Evolutionary conservation across 495 filamentous ascomycete species (phyloP), one percentile per base, ranked within the genome.

Genomic region (Penicillium desertorum): DNA sequence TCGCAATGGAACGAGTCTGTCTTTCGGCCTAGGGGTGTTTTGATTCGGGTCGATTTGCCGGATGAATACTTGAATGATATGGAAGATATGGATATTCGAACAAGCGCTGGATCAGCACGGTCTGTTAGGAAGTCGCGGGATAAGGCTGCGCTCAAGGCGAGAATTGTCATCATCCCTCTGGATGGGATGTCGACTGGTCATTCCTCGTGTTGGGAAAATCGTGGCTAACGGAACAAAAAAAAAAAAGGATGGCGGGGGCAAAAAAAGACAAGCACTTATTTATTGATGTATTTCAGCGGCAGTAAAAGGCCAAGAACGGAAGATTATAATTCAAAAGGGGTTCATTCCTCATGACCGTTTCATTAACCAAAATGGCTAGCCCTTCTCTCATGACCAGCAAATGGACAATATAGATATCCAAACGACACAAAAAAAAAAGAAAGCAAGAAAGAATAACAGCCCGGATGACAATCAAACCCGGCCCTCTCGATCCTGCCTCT

Each of bases 1-100:
- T 54, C 57, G 0, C 20, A 51, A 7, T 75, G 73, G 73, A 76
- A 76, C 55, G 65, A 72, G 43, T 55, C 49, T 14, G 68, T 71
- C 47, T 73, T 76, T 41, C 32, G 51, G 30, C 69, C 70, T 7
- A 53, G 64, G 5, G 71, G 72, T 2, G 39, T 75, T 14, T n/a
- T 75, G 50, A 71, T 75, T 32, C 65, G 73, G 16, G 66, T 76
- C 7, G 73, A 76, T 50, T 45, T 76, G 45, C 73, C 72, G 0
- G 58, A 65, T 42, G 71, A 74, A 41, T 60, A 68, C 20, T 16
- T 67, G 14, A 57, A 60, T 5, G 65, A 71, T 23, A 51, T 73
- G 49, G 30, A 59, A 17, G 30, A 45, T 36, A 67, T 71, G 66
- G 62, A 73, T 56, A 44, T 74, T 9, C 53, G 52, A 30, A 43